phyloP scores from a whole-genome alignment of 495 filamentous ascomycete species.

The Lasiosphaeris hirsuta region DNA sequence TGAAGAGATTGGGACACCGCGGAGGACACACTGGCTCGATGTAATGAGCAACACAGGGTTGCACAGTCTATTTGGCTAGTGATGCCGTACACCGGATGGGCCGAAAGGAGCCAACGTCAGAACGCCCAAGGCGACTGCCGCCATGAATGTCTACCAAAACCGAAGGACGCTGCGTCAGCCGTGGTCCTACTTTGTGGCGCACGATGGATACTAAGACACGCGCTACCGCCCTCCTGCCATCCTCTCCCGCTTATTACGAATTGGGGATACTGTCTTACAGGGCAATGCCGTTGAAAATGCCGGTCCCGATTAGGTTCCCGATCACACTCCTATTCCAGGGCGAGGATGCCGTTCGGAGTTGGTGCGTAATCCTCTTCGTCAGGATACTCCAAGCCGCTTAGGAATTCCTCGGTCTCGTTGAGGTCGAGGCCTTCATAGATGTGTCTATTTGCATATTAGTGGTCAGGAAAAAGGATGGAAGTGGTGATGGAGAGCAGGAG shows the following conservation, averaged over 20 bases:
- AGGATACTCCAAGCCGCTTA: constrained; percentile 21
- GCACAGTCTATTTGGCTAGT: constrained; percentile 32
- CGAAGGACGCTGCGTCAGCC: too few relatives aligned
- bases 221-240: too few relatives aligned
- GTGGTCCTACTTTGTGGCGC: too few relatives aligned
- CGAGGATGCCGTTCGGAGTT: constrained; percentile 21
- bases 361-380: constrained; percentile 24
- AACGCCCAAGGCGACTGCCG: too few relatives aligned
- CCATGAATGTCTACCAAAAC: too few relatives aligned
- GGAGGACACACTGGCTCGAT: constrained; percentile 34
- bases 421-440: constrained; percentile 27
- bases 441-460: constrained; percentile 19
- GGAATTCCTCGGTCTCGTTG: constrained; percentile 27
- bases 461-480: not conserved
- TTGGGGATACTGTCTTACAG: too few relatives aligned
- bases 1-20: constrained; percentile 25
- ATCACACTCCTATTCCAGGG: constrained; percentile 12
- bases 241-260: too few relatives aligned
- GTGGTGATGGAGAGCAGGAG: not conserved
- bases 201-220: too few relatives aligned
- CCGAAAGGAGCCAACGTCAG: too few relatives aligned
- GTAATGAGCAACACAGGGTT: constrained; percentile 33
- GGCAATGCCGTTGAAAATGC: not conserved
- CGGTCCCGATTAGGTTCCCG: not conserved
- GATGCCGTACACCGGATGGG: too few relatives aligned